Conservation (phyloP, 257 asterid species). For the Prunella vulgaris region DNA sequence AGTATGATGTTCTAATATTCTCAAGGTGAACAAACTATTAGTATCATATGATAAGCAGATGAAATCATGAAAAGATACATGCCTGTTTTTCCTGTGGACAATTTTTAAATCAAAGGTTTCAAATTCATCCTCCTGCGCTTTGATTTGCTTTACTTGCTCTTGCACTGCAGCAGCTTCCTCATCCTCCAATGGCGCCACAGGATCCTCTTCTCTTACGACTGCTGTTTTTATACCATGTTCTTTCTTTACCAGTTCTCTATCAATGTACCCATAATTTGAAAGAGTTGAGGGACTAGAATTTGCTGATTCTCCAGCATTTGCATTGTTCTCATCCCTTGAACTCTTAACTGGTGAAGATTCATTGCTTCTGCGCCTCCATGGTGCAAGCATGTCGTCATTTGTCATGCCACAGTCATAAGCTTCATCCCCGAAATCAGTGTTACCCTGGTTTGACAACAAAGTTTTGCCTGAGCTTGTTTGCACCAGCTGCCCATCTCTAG, state of each 20-base stretch:
- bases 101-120: slow-evolving; percentile 93
- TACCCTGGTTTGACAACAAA: slow-evolving; percentile 65
- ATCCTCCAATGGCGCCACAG: slow-evolving; percentile 65
- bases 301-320: slow-evolving; percentile 50
- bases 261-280: slow-evolving; percentile 68
- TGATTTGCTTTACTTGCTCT: slow-evolving; percentile 96
- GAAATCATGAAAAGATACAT: slow-evolving; percentile 20
- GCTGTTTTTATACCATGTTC: slow-evolving; percentile 40
- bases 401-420: slow-evolving; percentile 43
- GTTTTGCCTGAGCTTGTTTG: slow-evolving; percentile 52
- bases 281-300: slow-evolving; percentile 83
- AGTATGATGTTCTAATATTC: background rate
- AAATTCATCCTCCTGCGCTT: slow-evolving; percentile 96
- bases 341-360: slow-evolving; percentile 65
- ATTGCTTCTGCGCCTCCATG: slow-evolving; percentile 70
- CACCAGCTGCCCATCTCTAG: slow-evolving; percentile 62
- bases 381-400: slow-evolving; percentile 59
- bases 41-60: background rate
- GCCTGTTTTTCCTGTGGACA: slow-evolving; percentile 97
- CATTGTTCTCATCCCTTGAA: slow-evolving; percentile 58
- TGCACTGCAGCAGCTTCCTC: slow-evolving; percentile 97
- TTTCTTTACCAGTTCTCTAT: slow-evolving; percentile 46
- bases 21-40: background rate
- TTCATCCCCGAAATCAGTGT: slow-evolving; percentile 43
- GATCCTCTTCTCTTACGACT: slow-evolving; percentile 57